phyloP scores from a whole-genome alignment of 2,329 filamentous ascomycete species.

The Fusarium setosum region DNA sequence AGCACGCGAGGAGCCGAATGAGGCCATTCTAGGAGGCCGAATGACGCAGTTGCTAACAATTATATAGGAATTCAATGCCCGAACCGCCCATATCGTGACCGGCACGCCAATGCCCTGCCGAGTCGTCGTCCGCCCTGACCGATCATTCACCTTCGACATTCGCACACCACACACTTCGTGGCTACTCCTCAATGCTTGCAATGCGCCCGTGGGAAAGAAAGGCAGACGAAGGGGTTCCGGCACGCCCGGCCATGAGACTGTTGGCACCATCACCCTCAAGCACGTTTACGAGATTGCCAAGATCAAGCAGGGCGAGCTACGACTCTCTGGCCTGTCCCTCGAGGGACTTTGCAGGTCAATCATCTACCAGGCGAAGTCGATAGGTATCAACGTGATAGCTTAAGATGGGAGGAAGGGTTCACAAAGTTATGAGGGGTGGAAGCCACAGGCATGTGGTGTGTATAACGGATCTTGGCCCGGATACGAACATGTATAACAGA shows the following conservation, averaged over 20 bases:
- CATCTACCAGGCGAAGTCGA: conserved; percentile 79
- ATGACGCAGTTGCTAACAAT: conserved; percentile 26
- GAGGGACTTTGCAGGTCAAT: conserved; percentile 79
- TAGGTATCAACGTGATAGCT: conserved; percentile 78
- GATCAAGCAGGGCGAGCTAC: conserved; percentile 86
- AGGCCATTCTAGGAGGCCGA: background rate
- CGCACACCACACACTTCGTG: conserved; percentile 95
- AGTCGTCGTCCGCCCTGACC: conserved; percentile 91
- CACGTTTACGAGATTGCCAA: conserved; percentile 98
- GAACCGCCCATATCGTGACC: conserved; percentile 83
- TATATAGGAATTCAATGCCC: conserved; percentile 91
- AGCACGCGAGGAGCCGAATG: background rate
- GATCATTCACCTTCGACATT: conserved; percentile 92
- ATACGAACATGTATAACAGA: conserved; percentile 40
- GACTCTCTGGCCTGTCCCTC: conserved; percentile 77
- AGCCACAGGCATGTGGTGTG: conserved; percentile 26
- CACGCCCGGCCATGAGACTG: conserved; percentile 78
- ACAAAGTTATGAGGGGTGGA: conserved; percentile 2
- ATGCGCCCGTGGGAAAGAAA: conserved; percentile 79
- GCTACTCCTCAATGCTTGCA: conserved; percentile 85
- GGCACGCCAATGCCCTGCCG: conserved; percentile 92
- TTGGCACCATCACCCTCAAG: conserved; percentile 92
- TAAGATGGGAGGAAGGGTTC: conserved; percentile 50
- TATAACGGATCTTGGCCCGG: conserved; percentile 20
- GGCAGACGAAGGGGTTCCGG: conserved; percentile 82